Evolutionary conservation across 2,329 filamentous ascomycete genomes (phyloP).

Genomic region (Aspergillus udagawae): DNA sequence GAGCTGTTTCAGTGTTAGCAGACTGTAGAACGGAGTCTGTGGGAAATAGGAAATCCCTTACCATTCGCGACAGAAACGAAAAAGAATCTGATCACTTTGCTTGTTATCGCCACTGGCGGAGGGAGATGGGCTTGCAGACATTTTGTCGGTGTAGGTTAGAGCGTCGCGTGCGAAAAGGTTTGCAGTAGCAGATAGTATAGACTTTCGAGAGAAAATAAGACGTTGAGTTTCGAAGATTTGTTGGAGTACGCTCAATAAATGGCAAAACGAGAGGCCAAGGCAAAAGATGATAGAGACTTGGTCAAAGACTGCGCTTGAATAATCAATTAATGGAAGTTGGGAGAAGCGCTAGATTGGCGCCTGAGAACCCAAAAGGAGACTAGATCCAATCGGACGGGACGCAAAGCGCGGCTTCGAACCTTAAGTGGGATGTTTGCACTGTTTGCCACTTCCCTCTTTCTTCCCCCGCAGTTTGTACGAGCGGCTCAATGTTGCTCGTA

Average conservation of each 20-base stretch:
- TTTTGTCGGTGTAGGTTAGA: conserved; percentile 13
- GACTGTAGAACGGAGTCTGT: neutral
- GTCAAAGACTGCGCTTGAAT: neutral
- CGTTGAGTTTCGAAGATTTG: neutral
- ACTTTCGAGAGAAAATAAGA: neutral
- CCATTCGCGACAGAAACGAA: conserved; percentile 98
- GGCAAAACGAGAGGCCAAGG: neutral
- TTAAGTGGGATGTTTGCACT: conserved; percentile 12
- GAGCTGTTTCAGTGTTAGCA: conserved; percentile 53
- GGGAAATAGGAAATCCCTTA: conserved; percentile 32
- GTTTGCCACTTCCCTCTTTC: conserved; percentile 17
- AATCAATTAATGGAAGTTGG: conserved; percentile 10
- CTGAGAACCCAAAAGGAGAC: conserved; percentile 1
- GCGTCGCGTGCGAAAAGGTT: neutral
- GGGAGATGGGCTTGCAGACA: conserved; percentile 43
- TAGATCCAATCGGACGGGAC: conserved; percentile 8
- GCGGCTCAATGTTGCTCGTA: neutral
- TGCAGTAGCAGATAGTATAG: neutral
- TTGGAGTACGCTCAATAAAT: neutral
- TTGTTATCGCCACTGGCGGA: conserved; percentile 37
- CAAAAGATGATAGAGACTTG: neutral
- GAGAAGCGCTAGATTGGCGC: conserved; percentile 11
- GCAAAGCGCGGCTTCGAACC: conserved; percentile 2
- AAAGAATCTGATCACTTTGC: conserved; percentile 73
- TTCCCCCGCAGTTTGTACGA: conserved; percentile 30